Conservation (phyloP, 805 yeast species). For the Metschnikowia proteae region DNA sequence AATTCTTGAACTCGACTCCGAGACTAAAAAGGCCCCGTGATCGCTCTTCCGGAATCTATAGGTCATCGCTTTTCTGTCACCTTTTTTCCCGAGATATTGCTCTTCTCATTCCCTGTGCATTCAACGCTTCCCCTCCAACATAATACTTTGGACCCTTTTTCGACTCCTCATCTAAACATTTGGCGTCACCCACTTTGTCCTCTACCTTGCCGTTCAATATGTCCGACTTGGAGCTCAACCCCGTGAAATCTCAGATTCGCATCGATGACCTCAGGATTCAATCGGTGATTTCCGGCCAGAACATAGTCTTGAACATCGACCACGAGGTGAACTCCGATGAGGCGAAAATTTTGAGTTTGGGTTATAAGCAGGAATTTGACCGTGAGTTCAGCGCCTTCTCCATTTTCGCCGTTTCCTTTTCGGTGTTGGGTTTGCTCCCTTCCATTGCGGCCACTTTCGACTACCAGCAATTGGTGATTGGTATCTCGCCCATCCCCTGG, state of each 20-base stretch:
- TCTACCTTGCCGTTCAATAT: not conserved
- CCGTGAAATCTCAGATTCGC: constrained; percentile 22
- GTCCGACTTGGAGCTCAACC: constrained; percentile 15
- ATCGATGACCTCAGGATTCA: constrained; percentile 37
- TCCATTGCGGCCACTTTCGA: constrained; percentile 61
- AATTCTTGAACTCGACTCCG: not conserved
- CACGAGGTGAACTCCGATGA: constrained; percentile 48
- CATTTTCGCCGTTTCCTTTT: constrained; percentile 59
- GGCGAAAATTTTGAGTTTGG: constrained; percentile 53
- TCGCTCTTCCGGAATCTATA: no score
- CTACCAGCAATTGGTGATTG: constrained; percentile 58
- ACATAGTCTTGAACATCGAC: constrained; percentile 41
- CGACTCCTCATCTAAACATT: no score
- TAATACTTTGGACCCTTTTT: no score
- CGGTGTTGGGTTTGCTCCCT: constrained; percentile 62
- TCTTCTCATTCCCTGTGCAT: no score
- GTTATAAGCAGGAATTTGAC: constrained; percentile 60
- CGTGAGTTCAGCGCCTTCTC: constrained; percentile 57
- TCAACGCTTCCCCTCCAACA: no score
- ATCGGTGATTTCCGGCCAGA: constrained; percentile 38
- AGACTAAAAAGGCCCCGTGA: not conserved
- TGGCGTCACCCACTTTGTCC: no score
- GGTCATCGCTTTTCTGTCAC: not conserved
- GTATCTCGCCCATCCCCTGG: constrained; percentile 62
- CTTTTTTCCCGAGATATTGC: not conserved